Percentiles rank a stretch among this genome's conserved stretches.
phyloP scores from a whole-genome alignment of 345 rosid species.

The Lepidium didymum region DNA sequence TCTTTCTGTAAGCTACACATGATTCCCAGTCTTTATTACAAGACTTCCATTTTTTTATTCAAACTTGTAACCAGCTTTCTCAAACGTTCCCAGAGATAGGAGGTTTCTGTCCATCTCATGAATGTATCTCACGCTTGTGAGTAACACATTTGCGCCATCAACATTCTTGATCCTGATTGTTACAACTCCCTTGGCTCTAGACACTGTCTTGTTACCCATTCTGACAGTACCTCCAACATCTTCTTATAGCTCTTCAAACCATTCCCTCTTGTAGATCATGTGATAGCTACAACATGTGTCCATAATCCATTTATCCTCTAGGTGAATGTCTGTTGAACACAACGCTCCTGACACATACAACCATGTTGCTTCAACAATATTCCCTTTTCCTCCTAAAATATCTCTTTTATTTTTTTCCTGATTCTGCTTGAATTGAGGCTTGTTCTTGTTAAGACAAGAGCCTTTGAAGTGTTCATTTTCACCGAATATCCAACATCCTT shows the following conservation, averaged over 20 bases:
- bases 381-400: neutral
- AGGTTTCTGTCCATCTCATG: neutral
- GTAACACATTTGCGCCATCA: neutral
- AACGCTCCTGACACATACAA: neutral
- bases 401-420: neutral
- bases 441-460: neutral
- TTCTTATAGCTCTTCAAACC: neutral
- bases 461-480: neutral
- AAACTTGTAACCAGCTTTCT: neutral
- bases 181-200: neutral
- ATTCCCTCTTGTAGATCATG: neutral
- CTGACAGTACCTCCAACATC: neutral
- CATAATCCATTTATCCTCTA: neutral
- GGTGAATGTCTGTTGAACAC: neutral
- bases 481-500: neutral
- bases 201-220: neutral
- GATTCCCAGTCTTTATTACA: neutral
- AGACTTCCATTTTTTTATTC: neutral
- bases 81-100: neutral
- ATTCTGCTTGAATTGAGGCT: neutral
- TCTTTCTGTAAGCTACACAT: neutral
- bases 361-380: neutral
- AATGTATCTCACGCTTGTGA: neutral
- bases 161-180: neutral
- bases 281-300: neutral